Base-by-base conservation (phyloP, 1,139 yeast species). In the Blastobotrys arbuscula region DNA sequence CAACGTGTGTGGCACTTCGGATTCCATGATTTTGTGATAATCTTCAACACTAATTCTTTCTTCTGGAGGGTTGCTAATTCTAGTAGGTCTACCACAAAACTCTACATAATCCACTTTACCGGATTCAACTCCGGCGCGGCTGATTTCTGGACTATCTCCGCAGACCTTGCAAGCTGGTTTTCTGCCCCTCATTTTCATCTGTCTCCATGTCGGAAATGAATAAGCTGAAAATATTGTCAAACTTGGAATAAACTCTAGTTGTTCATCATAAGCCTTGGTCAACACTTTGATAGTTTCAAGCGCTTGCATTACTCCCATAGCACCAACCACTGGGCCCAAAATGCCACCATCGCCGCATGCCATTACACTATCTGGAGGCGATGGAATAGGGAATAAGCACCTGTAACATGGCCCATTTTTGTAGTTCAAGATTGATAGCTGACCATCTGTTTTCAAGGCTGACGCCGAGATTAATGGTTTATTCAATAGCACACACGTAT, bases 271-370 rank as follows among this genome's bases (percentile, higher is more conserved):
- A 44, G 67, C 71, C 0, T 75, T 83, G 1, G 84, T 75, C 4
- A 88, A 59, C 1, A 90, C 71, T 61, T 92, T 90, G 42, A 94
- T 75, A 0, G 96, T 75, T 60, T 94, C 98, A 30, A 85, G 70
- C 0, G 96, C 95, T 84, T 94, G 94, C 71, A 86, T 74, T 0
- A 82, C 74, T 3, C 99, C 99, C 63, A 92, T 79, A 1, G 89
- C 61, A 0, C 98, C 99, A 44, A 94, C 95, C 6, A 92, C 94
- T 0, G 98, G 96, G 0, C 98, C 98, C 20, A 94, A 67, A 1
- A 94, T 95, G 2, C 99, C 99, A 2, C 96, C 96, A 65, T 89
- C 97, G 9, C 88, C 79, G 60, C 99, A 94, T 0, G 95, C 78
- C 0, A 90, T 77, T 0, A 90, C 89, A 1, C 87, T 74, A 48